Evolutionary conservation across 495 filamentous ascomycete genomes (phyloP).

Genomic region (Xylaria bambusicola): DNA sequence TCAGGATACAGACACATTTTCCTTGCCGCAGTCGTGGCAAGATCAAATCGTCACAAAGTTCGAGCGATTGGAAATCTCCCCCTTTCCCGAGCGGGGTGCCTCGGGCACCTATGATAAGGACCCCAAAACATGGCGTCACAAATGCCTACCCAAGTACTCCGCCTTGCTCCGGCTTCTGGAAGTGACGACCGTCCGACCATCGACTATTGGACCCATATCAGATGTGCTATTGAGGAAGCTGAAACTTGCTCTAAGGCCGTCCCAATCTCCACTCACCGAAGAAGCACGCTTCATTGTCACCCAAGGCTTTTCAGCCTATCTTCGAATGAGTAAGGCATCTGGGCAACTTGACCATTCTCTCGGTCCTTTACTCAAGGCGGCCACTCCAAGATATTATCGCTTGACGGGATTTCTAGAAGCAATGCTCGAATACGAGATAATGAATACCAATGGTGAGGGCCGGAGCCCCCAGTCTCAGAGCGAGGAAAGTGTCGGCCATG

Average conservation of each 20-base stretch:
- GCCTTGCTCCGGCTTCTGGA: slow-evolving; percentile 53
- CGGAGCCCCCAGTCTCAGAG: slow-evolving; percentile 28
- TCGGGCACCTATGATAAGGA: slow-evolving; percentile 48
- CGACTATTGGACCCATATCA: slow-evolving; percentile 55
- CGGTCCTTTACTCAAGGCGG: slow-evolving; percentile 58
- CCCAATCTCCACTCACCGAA: slow-evolving; percentile 54
- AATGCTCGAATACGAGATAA: slow-evolving; percentile 58
- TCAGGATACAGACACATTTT: slow-evolving; percentile 57
- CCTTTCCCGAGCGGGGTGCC: slow-evolving; percentile 55
- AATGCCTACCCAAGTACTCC: slow-evolving; percentile 57
- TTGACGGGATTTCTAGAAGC: slow-evolving; percentile 69
- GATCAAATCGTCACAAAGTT: slow-evolving; percentile 67
- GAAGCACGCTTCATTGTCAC: slow-evolving; percentile 60
- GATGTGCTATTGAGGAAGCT: slow-evolving; percentile 58
- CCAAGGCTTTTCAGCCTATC: slow-evolving; percentile 56
- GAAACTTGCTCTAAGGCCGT: slow-evolving; percentile 58
- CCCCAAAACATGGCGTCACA: slow-evolving; percentile 55
- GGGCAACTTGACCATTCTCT: slow-evolving; percentile 55
- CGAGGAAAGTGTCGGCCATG: slow-evolving; percentile 39
- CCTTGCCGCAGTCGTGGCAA: slow-evolving; percentile 69
- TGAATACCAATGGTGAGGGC: slow-evolving; percentile 42
- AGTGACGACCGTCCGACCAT: slow-evolving; percentile 51
- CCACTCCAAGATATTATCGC: slow-evolving; percentile 62
- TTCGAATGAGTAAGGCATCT: slow-evolving; percentile 50
- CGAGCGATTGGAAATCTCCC: slow-evolving; percentile 54